These are phyloP conservation scores for Sextonia rubra DNA, from an alignment of 164 flowering plant genomes.

Conservation along the genomic window DNA sequence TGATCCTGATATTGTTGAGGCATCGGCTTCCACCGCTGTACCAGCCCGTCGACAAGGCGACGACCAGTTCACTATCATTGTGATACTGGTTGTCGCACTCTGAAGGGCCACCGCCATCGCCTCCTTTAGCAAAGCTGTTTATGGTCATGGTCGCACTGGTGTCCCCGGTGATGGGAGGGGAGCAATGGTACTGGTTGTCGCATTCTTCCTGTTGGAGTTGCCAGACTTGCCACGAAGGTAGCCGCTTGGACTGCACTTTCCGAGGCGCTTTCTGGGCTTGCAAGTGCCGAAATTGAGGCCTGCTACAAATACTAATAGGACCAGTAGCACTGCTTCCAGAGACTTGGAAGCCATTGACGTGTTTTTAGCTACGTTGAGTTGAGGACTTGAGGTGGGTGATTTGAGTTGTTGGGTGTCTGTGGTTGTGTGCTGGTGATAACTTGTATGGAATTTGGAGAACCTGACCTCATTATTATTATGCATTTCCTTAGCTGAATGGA, in stretches of 20 bases:
- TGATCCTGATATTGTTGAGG: neutral
- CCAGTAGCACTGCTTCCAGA: neutral
- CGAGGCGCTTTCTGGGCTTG: neutral
- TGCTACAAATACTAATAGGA: neutral
- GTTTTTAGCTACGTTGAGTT: too few relatives aligned
- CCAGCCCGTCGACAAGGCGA: constrained; percentile 11
- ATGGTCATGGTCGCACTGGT: neutral
- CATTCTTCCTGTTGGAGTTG: constrained; percentile 1
- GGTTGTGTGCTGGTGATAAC: neutral
- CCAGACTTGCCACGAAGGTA: neutral
- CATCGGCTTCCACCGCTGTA: constrained; percentile 10
- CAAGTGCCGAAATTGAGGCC: neutral
- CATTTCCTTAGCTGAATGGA: too few relatives aligned
- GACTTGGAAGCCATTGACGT: neutral
- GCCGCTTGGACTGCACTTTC: constrained; percentile 5
- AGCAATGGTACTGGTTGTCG: neutral
- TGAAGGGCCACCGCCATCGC: constrained; percentile 15
- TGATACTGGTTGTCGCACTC: constrained; percentile 15
- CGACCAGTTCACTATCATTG: neutral
- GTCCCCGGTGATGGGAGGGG: constrained; percentile 5
- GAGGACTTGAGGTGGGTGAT: neutral
- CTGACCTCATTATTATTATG: neutral
- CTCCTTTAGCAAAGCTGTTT: constrained; percentile 11
- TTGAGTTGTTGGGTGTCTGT: neutral
- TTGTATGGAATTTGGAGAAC: neutral